Percentiles rank a stretch among this genome's conserved stretches.
These are phyloP conservation scores for Colletotrichum limetticola DNA, from an alignment of 2,329 filamentous ascomycete genomes.

Conservation along the genomic window DNA sequence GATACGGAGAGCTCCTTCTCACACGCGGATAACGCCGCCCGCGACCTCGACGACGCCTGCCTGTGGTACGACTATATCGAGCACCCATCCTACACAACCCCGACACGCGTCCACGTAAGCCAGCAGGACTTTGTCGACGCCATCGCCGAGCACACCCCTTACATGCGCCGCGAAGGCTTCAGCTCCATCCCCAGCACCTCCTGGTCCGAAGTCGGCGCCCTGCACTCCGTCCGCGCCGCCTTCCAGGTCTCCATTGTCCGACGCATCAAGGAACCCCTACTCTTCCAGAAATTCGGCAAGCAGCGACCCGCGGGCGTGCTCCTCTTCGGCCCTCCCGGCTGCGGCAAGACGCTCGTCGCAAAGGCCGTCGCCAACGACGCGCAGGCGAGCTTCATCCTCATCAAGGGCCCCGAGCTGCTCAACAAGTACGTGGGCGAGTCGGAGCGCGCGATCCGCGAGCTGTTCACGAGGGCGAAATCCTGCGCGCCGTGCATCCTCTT, in stretches of 20 bases:
- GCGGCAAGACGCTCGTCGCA: constrained; percentile 94
- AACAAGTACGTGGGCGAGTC: constrained; percentile 99
- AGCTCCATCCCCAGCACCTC: constrained; percentile 93
- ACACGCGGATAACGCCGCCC: background rate
- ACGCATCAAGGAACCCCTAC: constrained; percentile 84
- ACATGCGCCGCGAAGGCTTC: constrained; percentile 88
- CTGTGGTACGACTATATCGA: constrained; percentile 33
- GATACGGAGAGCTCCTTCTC: constrained; percentile 1
- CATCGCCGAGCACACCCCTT: constrained; percentile 72
- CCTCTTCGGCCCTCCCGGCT: constrained; percentile 96
- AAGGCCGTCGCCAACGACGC: constrained; percentile 97
- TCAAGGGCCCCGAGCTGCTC: constrained; percentile 94
- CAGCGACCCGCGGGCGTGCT: constrained; percentile 86
- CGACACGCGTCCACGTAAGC: constrained; percentile 43
- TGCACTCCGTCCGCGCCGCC: constrained; percentile 81
- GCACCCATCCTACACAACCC: constrained; percentile 37
- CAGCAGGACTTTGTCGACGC: constrained; percentile 79
- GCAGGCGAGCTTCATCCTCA: constrained; percentile 96
- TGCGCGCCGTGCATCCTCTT: constrained; percentile 87
- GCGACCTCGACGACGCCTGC: constrained; percentile 2
- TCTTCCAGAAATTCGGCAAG: constrained; percentile 82
- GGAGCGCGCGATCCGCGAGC: constrained; percentile 90
- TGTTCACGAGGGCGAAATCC: constrained; percentile 88
- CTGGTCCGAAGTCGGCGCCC: constrained; percentile 91
- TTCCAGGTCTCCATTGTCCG: constrained; percentile 88